phyloP scores from a whole-genome alignment of 805 yeast species.

The Candida quercuum region DNA sequence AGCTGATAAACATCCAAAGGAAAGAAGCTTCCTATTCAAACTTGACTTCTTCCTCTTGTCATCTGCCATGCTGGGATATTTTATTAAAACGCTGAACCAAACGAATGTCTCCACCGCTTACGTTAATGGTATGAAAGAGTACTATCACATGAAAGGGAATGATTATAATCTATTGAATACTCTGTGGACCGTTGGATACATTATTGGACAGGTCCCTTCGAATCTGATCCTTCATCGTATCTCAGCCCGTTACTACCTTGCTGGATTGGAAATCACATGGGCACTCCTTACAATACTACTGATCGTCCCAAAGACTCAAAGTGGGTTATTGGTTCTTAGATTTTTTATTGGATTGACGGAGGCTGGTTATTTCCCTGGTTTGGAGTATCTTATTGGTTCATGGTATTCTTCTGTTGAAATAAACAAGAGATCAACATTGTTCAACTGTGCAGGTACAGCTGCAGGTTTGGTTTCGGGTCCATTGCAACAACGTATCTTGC shows the following conservation, averaged over 20 bases:
- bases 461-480: conserved; percentile 32
- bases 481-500: conserved; percentile 27
- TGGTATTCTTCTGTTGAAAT: conserved; percentile 28
- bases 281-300: conserved; percentile 27
- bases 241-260: conserved; percentile 37
- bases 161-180: conserved; percentile 39
- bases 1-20: conserved; percentile 3
- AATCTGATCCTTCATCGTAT: conserved; percentile 29
- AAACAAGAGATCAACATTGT: conserved; percentile 24
- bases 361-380: conserved; percentile 34
- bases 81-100: conserved; percentile 5
- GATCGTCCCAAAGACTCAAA: conserved; percentile 9
- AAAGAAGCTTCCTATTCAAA: conserved; percentile 3
- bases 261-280: conserved; percentile 39
- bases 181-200: conserved; percentile 43
- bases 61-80: conserved; percentile 5
- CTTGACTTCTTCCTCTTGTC: conserved; percentile 5
- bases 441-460: conserved; percentile 26
- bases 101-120: conserved; percentile 7
- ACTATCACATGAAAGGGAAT: conserved; percentile 31
- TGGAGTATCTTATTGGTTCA: conserved; percentile 18
- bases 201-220: conserved; percentile 43
- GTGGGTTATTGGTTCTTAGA: conserved; percentile 23
- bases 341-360: conserved; percentile 38
- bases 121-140: no score